phyloP scores from a whole-genome alignment of 2,329 filamentous ascomycete species.

The Ophiocordyceps sinensis region DNA sequence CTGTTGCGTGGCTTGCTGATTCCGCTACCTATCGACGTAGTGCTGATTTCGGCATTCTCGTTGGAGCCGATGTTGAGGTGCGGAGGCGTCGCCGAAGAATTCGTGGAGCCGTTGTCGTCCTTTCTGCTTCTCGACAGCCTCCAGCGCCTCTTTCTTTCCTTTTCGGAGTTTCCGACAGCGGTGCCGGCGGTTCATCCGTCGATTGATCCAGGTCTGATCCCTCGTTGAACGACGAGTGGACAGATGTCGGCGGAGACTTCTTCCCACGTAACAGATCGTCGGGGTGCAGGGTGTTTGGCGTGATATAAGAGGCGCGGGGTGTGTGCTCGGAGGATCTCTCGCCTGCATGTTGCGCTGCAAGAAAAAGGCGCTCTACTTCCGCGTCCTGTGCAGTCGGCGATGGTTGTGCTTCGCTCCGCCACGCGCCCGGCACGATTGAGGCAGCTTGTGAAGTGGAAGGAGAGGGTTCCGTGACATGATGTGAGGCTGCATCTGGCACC shows the following conservation, averaged over 20 bases:
- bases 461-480: not conserved
- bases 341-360: conserved; percentile 8
- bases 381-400: not conserved
- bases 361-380: conserved; percentile 5
- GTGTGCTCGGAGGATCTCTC: conserved; percentile 29
- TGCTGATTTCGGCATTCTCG: conserved; percentile 48
- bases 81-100: conserved; percentile 27
- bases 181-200: conserved; percentile 36
- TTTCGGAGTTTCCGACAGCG: conserved; percentile 36
- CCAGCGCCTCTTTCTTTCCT: conserved; percentile 55
- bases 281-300: conserved; percentile 26
- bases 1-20: conserved; percentile 32
- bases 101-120: conserved; percentile 34
- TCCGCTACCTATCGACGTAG: conserved; percentile 52
- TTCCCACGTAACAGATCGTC: conserved; percentile 44
- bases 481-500: not conserved
- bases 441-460: not conserved
- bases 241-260: conserved; percentile 61
- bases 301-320: conserved; percentile 30
- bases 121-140: conserved; percentile 54
- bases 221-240: conserved; percentile 67
- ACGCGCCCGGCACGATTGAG: not conserved
- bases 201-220: conserved; percentile 65
- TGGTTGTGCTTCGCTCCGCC: not conserved
- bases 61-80: conserved; percentile 42